A percentile compares a stretch with the other conserved stretches of the same genome.
phyloP scores from a whole-genome alignment of 768 basidiomycete genomes.

The Pisolithus tinctorius region DNA sequence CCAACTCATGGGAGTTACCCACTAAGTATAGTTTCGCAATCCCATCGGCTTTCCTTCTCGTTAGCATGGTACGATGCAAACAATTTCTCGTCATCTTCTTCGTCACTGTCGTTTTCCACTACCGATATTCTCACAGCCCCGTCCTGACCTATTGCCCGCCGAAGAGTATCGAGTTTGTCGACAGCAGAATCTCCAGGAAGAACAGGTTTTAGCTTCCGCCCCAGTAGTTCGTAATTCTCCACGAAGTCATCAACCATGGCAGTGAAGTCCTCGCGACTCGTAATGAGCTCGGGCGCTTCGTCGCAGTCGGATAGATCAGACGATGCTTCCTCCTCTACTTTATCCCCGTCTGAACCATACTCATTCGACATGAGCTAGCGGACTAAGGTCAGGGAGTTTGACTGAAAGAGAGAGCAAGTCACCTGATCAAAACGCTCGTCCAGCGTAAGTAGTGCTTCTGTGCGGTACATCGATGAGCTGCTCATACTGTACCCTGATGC shows the following conservation, averaged over 20 bases:
- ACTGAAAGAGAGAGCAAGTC: conserved; percentile 13
- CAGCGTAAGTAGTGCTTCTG: conserved; percentile 77
- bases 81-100: conserved; percentile 40
- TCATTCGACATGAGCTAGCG: conserved; percentile 67
- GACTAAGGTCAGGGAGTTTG: neutral
- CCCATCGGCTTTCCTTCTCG: conserved; percentile 79
- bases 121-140: conserved; percentile 44
- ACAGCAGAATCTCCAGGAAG: conserved; percentile 65
- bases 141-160: conserved; percentile 70
- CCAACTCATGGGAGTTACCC: conserved; percentile 24
- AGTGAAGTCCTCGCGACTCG: conserved; percentile 84
- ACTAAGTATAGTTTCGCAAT: conserved; percentile 95
- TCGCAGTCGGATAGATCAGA: conserved; percentile 36
- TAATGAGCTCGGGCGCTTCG: conserved; percentile 67
- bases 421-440: conserved; percentile 96
- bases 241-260: conserved; percentile 92
- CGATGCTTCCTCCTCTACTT: conserved; percentile 31
- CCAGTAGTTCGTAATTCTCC: conserved; percentile 83
- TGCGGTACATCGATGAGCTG: conserved; percentile 92
- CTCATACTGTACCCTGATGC: conserved; percentile 97
- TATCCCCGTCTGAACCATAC: conserved; percentile 59
- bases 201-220: conserved; percentile 76
- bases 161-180: conserved; percentile 76
- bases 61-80: conserved; percentile 30
- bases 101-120: conserved; percentile 40